Conservation (phyloP, 1,139 yeast genomes). For the Tardiomyces blankii region DNA sequence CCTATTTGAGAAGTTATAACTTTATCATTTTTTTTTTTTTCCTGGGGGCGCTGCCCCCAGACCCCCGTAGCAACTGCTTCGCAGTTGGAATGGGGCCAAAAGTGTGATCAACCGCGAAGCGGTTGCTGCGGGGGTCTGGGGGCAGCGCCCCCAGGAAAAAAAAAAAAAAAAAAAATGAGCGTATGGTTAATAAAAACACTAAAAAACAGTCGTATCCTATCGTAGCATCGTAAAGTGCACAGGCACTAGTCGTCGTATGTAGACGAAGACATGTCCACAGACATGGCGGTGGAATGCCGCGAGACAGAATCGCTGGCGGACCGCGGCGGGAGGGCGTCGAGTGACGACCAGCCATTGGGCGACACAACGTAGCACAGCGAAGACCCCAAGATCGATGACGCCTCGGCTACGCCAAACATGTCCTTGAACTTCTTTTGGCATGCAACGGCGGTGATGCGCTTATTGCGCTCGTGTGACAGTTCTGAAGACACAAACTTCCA, state of each 20-base stretch:
- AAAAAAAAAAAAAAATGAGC: no score
- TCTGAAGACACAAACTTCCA: conserved; percentile 32
- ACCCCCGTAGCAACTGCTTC: no score
- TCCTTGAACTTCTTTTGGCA: conserved; percentile 33
- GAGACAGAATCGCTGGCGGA: neutral
- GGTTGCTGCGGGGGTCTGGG: no score
- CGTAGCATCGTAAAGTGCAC: no score
- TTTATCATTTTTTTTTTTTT: no score
- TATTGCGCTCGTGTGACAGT: conserved; percentile 19
- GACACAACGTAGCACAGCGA: conserved; percentile 30
- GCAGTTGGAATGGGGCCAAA: no score
- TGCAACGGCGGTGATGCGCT: conserved; percentile 31
- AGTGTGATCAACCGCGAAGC: no score
- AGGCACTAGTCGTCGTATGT: neutral
- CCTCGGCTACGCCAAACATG: conserved; percentile 32
- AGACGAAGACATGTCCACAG: neutral
- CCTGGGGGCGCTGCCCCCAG: no score
- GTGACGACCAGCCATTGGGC: conserved; percentile 28
- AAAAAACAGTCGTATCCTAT: no score
- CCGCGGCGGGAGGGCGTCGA: conserved; percentile 1
- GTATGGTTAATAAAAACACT: no score
- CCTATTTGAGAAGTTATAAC: no score
- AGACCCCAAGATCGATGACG: conserved; percentile 27
- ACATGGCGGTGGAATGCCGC: neutral
- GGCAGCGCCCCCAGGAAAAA: no score